Conservation (phyloP, 108 stramenopile genomes). For the Schizochytrium sp. region DNA sequence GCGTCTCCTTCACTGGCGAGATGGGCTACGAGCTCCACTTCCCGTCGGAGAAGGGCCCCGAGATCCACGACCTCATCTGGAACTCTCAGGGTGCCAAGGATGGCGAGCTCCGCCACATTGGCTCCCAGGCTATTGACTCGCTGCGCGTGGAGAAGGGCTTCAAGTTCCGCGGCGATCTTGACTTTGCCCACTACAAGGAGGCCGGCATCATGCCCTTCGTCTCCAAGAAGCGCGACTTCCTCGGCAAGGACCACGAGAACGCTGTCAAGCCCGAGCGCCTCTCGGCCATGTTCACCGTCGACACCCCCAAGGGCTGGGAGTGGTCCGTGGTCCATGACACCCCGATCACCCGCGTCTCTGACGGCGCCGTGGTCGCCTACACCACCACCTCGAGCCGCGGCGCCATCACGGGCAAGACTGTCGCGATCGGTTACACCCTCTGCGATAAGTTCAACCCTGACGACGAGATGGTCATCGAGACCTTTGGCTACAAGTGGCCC, state of each 20-base stretch:
- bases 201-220: background rate
- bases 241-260: background rate
- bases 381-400: background rate
- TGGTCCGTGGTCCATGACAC: background rate
- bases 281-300: background rate
- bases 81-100: background rate
- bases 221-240: slow-evolving; percentile 12
- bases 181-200: slow-evolving; percentile 15
- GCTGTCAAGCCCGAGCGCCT: background rate
- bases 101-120: background rate
- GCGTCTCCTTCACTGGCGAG: slow-evolving; percentile 6
- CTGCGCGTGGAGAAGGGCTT: slow-evolving; percentile 17
- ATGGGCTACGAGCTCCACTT: slow-evolving; percentile 18
- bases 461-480: background rate
- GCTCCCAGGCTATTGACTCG: background rate
- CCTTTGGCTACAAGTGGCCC: background rate
- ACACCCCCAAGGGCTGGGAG: background rate
- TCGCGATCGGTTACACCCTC: background rate
- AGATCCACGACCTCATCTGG: slow-evolving; percentile 5
- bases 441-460: background rate
- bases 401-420: background rate
- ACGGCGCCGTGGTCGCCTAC: background rate
- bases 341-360: background rate
- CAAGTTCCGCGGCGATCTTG: background rate
- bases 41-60: background rate